phyloP scores from a whole-genome alignment of 306 rosid genomes.

The Chamaecrista fasciculata region DNA sequence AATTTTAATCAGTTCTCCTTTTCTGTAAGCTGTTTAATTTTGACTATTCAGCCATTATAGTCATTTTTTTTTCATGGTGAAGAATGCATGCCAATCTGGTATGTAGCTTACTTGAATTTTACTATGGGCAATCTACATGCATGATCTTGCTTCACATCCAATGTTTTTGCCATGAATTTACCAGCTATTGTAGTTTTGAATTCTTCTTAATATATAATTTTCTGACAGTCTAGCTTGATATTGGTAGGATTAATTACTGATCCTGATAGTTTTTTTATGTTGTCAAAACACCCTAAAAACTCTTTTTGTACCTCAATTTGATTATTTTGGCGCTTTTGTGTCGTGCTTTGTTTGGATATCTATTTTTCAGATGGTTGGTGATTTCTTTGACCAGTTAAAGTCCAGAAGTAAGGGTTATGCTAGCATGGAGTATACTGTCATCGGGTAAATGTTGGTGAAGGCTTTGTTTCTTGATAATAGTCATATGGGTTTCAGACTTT shows the following conservation, averaged over 20 bases:
- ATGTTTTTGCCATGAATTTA: slow-evolving; percentile 8
- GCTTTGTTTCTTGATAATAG: slow-evolving; percentile 28
- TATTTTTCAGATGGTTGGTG: slow-evolving; percentile 67
- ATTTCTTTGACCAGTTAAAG: slow-evolving; percentile 94
- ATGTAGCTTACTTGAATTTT: slow-evolving; percentile 20
- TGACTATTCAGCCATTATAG: no score
- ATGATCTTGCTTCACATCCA: slow-evolving; percentile 10
- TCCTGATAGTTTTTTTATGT: neutral
- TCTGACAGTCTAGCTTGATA: neutral
- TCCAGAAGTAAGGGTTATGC: slow-evolving; percentile 97
- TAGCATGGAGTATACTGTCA: slow-evolving; percentile 83
- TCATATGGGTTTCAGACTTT: neutral
- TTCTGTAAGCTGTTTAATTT: slow-evolving; percentile 22
- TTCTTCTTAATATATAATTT: neutral
- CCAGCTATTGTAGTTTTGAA: slow-evolving; percentile 8
- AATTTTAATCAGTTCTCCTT: neutral
- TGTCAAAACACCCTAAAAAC: slow-evolving; percentile 18
- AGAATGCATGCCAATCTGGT: slow-evolving; percentile 18
- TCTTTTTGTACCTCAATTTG: slow-evolving; percentile 7
- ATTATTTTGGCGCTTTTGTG: slow-evolving; percentile 17
- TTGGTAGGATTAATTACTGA: no score
- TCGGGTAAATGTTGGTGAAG: slow-evolving; percentile 56
- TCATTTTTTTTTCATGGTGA: slow-evolving; percentile 25
- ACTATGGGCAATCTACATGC: slow-evolving; percentile 24
- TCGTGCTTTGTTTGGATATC: slow-evolving; percentile 30